These are phyloP conservation scores for Aspergillus taichungensis DNA, from an alignment of 495 filamentous ascomycete genomes.

Conservation along the genomic window DNA sequence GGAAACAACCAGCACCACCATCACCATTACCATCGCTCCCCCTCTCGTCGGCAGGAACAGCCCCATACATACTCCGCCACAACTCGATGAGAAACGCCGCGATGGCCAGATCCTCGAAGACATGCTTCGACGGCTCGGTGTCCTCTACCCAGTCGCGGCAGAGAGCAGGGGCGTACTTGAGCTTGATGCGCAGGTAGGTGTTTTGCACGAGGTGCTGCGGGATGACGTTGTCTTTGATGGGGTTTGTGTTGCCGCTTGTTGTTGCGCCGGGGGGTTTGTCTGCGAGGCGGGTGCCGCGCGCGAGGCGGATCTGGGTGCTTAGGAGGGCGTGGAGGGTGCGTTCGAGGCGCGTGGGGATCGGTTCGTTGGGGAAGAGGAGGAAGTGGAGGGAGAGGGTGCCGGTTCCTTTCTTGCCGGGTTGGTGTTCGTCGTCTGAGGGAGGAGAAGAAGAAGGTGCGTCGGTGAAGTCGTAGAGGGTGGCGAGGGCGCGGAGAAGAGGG, in stretches of 20 bases:
- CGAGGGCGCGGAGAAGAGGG: conserved; percentile 61
- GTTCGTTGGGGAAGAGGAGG: conserved; percentile 17
- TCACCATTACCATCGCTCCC: not conserved
- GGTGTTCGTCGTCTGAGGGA: not conserved
- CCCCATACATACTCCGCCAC: conserved; percentile 76
- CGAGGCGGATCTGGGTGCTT: conserved; percentile 66
- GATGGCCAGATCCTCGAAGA: conserved; percentile 90
- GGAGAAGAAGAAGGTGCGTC: not conserved
- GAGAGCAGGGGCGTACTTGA: conserved; percentile 59
- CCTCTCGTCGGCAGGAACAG: conserved; percentile 14
- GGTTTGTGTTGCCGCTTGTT: conserved; percentile 30
- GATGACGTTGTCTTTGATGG: conserved; percentile 62
- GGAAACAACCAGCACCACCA: too few species aligned
- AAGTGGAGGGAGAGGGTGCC: conserved; percentile 25
- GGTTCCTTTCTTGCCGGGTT: conserved; percentile 2
- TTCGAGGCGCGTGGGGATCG: conserved; percentile 44
- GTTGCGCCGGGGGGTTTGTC: conserved; percentile 20
- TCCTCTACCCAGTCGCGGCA: conserved; percentile 68
- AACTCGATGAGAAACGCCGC: conserved; percentile 90
- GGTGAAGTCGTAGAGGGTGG: conserved; percentile 59
- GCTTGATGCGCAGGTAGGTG: conserved; percentile 74
- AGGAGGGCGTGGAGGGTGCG: conserved; percentile 66
- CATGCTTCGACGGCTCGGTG: conserved; percentile 84
- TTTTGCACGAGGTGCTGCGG: conserved; percentile 67
- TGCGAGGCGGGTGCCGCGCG: conserved; percentile 48